A percentile compares a stretch with the other conserved stretches of the same genome.
These are phyloP conservation scores for Penicillium canariense DNA, from an alignment of 495 filamentous ascomycete genomes.

Conservation along the genomic window DNA sequence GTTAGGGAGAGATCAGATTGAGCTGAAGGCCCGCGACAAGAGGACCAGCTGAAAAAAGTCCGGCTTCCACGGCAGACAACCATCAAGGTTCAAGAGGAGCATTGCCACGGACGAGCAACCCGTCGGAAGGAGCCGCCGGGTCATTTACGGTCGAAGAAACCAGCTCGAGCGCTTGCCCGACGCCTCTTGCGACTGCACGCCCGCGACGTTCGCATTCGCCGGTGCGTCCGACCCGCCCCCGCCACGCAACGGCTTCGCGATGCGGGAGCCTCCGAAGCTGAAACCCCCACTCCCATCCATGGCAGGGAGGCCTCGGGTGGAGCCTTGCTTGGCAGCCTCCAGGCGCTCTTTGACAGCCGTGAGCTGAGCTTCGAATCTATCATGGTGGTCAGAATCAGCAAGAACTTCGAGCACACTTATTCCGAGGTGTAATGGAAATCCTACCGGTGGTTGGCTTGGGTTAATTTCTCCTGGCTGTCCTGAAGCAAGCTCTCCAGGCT, in stretches of 20 bases:
- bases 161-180: constrained; percentile 47
- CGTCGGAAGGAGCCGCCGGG: constrained; percentile 15
- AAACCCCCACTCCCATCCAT: constrained; percentile 62
- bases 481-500: constrained; percentile 87
- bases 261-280: constrained; percentile 75
- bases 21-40: constrained; percentile 23
- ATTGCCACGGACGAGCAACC: constrained; percentile 21
- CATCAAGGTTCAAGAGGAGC: constrained; percentile 18
- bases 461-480: constrained; percentile 96
- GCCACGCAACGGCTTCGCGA: constrained; percentile 94
- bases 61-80: constrained; percentile 19
- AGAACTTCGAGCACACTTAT: background rate
- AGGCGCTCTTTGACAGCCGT: constrained; percentile 96
- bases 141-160: constrained; percentile 53
- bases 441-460: constrained; percentile 91
- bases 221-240: constrained; percentile 62
- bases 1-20: constrained; percentile 18
- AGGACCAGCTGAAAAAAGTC: constrained; percentile 26
- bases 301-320: constrained; percentile 73
- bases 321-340: constrained; percentile 89
- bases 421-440: constrained; percentile 18
- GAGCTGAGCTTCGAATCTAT: constrained; percentile 93
- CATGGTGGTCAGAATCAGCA: constrained; percentile 9
- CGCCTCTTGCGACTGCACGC: constrained; percentile 47
- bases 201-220: constrained; percentile 30